Evolutionary conservation across 148 eudicot species (phyloP).

Genomic region (Rhododendron ferrugineum): DNA sequence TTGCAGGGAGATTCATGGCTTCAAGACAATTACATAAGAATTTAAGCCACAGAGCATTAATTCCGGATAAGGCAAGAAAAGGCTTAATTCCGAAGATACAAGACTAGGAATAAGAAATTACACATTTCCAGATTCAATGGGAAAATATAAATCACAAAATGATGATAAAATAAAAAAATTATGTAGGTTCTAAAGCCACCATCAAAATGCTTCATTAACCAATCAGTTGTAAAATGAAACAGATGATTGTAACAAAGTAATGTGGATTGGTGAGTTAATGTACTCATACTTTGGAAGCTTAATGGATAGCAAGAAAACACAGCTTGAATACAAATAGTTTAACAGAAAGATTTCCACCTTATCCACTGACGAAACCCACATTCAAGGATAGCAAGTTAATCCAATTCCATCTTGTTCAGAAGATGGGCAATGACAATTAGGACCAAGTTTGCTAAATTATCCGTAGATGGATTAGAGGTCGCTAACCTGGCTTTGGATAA

Average conservation of each 20-base stretch:
- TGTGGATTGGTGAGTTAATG: background rate
- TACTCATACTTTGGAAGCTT: background rate
- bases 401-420: background rate
- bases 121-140: background rate
- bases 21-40: conserved; percentile 6
- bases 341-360: background rate
- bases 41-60: conserved; percentile 1
- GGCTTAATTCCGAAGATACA: background rate
- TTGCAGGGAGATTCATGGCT: conserved; percentile 51
- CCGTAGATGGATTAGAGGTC: background rate
- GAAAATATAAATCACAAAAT: background rate
- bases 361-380: background rate
- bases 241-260: background rate
- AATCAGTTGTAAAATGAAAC: background rate
- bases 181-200: background rate
- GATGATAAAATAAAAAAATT: background rate
- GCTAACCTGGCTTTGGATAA: background rate
- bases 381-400: background rate
- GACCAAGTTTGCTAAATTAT: background rate
- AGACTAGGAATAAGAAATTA: background rate
- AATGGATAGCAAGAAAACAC: background rate
- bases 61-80: background rate
- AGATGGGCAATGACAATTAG: background rate
- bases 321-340: background rate
- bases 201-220: background rate